Conservation (phyloP, 306 rosid species). For the Vigna reflexopilosa region DNA sequence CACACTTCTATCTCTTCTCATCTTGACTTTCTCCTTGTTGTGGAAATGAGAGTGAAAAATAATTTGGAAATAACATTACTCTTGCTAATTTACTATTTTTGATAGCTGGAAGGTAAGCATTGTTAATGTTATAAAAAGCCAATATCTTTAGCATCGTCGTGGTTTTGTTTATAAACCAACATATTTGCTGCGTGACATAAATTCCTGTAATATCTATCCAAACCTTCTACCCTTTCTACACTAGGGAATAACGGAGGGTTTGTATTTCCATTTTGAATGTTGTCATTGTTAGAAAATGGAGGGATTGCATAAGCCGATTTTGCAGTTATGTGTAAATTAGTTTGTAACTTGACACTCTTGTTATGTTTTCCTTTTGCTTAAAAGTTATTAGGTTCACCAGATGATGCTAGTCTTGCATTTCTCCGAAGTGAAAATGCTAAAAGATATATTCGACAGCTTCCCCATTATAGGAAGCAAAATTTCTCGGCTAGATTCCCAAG, state of each 20-base stretch:
- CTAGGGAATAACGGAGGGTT: not conserved
- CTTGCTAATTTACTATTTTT: not conserved
- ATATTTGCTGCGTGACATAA: not conserved
- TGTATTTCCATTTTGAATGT: conserved; percentile 19
- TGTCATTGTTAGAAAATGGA: conserved; percentile 13
- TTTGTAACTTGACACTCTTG: too few species aligned
- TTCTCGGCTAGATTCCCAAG: too few species aligned
- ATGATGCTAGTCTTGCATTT: too few species aligned
- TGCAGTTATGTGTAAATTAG: not conserved
- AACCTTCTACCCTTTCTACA: conserved; percentile 31
- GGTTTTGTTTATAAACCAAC: conserved; percentile 11
- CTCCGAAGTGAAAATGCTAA: too few species aligned
- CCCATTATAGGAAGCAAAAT: too few species aligned
- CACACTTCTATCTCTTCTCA: not conserved
- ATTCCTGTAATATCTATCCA: not conserved
- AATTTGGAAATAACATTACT: not conserved
- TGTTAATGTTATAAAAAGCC: conserved; percentile 10
- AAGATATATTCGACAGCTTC: too few species aligned
- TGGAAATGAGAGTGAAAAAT: not conserved
- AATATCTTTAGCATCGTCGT: not conserved
- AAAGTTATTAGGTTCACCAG: too few species aligned
- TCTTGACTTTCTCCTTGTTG: not conserved
- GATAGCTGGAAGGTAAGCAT: not conserved
- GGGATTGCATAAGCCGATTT: conserved; percentile 34
- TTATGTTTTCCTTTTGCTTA: too few species aligned